These are phyloP conservation scores for Diplodia seriata DNA, from an alignment of 2,329 filamentous ascomycete species.

Conservation along the genomic window DNA sequence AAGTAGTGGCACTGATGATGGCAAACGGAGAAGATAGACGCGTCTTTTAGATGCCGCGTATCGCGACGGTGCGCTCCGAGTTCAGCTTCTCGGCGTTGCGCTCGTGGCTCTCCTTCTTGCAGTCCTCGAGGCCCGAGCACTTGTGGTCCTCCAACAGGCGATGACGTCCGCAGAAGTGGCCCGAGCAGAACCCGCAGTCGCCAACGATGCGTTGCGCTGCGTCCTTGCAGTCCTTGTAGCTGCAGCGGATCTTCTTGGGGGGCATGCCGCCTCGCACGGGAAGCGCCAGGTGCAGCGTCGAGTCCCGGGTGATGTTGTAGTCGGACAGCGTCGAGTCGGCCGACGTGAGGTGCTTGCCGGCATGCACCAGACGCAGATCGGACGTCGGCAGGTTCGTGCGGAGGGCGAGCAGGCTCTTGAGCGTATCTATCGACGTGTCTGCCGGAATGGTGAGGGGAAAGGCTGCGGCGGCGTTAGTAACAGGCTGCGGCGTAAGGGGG, in stretches of 20 bases:
- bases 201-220: slow-evolving; percentile 91
- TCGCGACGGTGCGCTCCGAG: slow-evolving; percentile 89
- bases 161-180: slow-evolving; percentile 95
- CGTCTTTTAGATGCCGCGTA: slow-evolving; percentile 77
- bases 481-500: slow-evolving; percentile 37
- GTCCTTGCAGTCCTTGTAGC: slow-evolving; percentile 86
- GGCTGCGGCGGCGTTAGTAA: slow-evolving; percentile 50
- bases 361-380: slow-evolving; percentile 63
- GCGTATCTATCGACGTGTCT: slow-evolving; percentile 61
- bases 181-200: slow-evolving; percentile 93
- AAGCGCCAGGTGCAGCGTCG: slow-evolving; percentile 62
- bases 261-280: slow-evolving; percentile 65
- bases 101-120: slow-evolving; percentile 96
- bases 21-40: background rate
- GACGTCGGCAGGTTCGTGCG: slow-evolving; percentile 61
- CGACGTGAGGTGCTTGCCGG: slow-evolving; percentile 62
- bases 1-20: slow-evolving; percentile 21
- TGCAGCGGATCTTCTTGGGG: slow-evolving; percentile 82
- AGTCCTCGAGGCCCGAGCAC: slow-evolving; percentile 91
- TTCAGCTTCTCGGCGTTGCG: slow-evolving; percentile 92
- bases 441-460: slow-evolving; percentile 63
- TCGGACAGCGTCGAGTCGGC: slow-evolving; percentile 52
- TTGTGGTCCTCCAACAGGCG: slow-evolving; percentile 92
- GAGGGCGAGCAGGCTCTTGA: slow-evolving; percentile 63
- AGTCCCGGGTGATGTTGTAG: slow-evolving; percentile 57